Evolutionary conservation across 331 rosid species (phyloP), one percentile per base, ranked within the genome.

Genomic region (Acacia concinna): DNA sequence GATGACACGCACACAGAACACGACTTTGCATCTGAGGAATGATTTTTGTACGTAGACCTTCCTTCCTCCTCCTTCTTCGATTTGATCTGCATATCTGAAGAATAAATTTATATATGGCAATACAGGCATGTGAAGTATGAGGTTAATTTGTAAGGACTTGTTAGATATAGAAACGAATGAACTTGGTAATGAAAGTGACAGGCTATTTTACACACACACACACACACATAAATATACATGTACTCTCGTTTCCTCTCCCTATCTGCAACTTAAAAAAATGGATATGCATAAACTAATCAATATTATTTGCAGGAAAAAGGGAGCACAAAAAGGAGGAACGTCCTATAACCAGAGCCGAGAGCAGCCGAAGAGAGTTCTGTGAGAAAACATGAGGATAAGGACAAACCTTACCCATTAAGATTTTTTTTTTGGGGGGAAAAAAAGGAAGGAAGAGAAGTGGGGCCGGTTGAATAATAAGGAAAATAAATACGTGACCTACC

Each of bases 371-470:
- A 56, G 18, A 57, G 65, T 27, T 6, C 27, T n/a, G 23, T 1
- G 49, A 44, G 4, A 13, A 11, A 17, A 52, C 20, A 12, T 12
- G 35, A 5, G 44, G 83, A 78, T 85, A 74, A 43, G 67, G 84
- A 78, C 87, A 51, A 78, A 54, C 54, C 78, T 41, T 28, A 52
- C 46, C 64, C 25, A 27, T 54, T 12, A 1, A 15, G 52, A 46
- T 46, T 46, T 15, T 46, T 46, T 5, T 40, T 21, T 0, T n/a
- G n/a, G 1, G n/a, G 5, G 4, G 31, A 62, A 38, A 57, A 56
- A 27, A 11, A 4, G 32, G 14, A 9, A 3, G 34, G 6, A 25
- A 59, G 34, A 27, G 66, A 59, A 52, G 35, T 59, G 66, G 66
- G 8, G 17, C 43, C 34, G 34, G 11, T 57, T 23, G 34, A 56